Evolutionary conservation across 176 grass and related monocot genomes (phyloP).

Genomic region (Aegilops umbellulata): DNA sequence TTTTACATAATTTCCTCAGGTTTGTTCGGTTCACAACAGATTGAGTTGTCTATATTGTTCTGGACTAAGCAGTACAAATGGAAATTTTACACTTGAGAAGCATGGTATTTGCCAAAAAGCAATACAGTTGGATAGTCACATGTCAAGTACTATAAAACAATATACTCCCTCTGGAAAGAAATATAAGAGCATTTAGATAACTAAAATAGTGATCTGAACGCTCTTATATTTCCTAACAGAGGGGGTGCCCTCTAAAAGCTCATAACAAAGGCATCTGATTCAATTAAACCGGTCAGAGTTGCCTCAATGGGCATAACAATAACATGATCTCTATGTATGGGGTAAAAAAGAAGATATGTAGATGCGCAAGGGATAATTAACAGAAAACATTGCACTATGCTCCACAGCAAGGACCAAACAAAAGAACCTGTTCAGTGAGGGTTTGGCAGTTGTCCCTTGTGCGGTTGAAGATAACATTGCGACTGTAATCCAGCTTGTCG

Average conservation of each 20-base stretch:
- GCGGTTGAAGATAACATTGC: slow-evolving; percentile 1
- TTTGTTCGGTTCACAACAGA: neutral
- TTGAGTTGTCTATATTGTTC: neutral
- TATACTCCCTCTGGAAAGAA: no score
- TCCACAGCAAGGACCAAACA: neutral
- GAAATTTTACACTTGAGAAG: neutral
- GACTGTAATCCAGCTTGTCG: neutral
- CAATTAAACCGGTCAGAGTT: neutral
- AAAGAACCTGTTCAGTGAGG: neutral
- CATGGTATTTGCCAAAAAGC: neutral
- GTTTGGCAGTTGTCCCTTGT: slow-evolving; percentile 10
- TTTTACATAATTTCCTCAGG: neutral
- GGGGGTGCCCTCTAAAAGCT: neutral
- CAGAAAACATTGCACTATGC: neutral
- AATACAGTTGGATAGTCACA: neutral
- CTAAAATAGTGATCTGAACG: no score
- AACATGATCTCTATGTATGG: no score
- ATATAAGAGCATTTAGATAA: no score
- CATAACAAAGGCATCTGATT: neutral
- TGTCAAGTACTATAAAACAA: neutral
- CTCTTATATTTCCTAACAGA: no score
- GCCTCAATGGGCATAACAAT: no score
- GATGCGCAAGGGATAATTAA: neutral
- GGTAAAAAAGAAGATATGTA: neutral
- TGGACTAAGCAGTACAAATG: neutral